Evolutionary conservation across 2,329 filamentous ascomycete species (phyloP).

Genomic region (Sphaceloma murrayae): DNA sequence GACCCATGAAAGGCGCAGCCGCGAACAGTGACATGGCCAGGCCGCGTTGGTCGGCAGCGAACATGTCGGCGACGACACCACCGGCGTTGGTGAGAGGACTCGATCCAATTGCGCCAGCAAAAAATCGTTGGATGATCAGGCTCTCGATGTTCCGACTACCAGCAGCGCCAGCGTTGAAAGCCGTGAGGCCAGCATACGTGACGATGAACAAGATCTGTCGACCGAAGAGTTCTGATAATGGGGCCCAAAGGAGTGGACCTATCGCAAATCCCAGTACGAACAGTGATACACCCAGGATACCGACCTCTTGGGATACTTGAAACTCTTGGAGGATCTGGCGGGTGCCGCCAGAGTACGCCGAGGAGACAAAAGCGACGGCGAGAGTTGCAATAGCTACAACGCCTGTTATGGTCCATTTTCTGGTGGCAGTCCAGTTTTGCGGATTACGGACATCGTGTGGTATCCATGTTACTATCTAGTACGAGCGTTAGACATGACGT

Average conservation of each 20-base stretch:
- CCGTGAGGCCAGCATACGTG: slow-evolving; percentile 31
- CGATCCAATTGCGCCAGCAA: slow-evolving; percentile 37
- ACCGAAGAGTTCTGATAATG: slow-evolving; percentile 52
- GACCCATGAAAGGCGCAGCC: slow-evolving; percentile 57
- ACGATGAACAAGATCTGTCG: slow-evolving; percentile 31
- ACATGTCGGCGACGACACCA: slow-evolving; percentile 41
- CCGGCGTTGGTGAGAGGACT: slow-evolving; percentile 38
- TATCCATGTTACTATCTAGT: slow-evolving; percentile 50
- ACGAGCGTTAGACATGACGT: slow-evolving; percentile 23
- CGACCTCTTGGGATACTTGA: slow-evolving; percentile 42
- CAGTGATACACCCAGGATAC: slow-evolving; percentile 53
- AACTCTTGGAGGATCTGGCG: slow-evolving; percentile 48
- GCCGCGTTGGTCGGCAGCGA: slow-evolving; percentile 33
- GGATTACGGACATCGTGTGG: slow-evolving; percentile 59
- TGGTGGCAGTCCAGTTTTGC: slow-evolving; percentile 45
- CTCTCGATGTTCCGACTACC: slow-evolving; percentile 37
- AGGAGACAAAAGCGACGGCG: slow-evolving; percentile 59
- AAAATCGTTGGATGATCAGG: slow-evolving; percentile 38
- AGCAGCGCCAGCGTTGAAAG: slow-evolving; percentile 36
- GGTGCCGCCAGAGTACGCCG: slow-evolving; percentile 54
- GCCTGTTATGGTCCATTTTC: slow-evolving; percentile 58
- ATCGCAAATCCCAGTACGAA: slow-evolving; percentile 55
- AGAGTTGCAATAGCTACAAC: slow-evolving; percentile 58
- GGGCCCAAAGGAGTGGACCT: slow-evolving; percentile 52
- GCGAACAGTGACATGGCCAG: slow-evolving; percentile 55